Conservation (phyloP, 2,329 filamentous ascomycete genomes). For the Colletotrichum abscissum region DNA sequence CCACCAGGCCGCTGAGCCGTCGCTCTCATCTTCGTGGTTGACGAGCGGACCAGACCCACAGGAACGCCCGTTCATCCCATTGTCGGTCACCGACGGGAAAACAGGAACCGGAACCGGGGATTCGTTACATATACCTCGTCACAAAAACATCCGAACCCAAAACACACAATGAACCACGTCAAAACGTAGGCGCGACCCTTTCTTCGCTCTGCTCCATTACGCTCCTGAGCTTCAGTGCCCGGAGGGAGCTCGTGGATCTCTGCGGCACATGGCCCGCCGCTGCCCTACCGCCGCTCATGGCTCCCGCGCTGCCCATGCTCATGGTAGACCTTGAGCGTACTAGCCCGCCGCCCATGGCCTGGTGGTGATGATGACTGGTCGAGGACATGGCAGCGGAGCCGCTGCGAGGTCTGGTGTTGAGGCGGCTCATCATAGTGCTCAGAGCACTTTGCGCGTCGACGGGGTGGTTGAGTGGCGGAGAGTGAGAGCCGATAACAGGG, state of each 20-base stretch:
- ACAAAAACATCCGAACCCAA: not conserved
- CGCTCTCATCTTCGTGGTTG: not conserved
- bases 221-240: conserved; percentile 37
- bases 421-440: conserved; percentile 46
- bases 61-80: conserved; percentile 11
- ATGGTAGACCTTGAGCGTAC: conserved; percentile 2
- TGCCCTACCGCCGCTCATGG: not conserved
- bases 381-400: conserved; percentile 33
- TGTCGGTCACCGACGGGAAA: conserved; percentile 16
- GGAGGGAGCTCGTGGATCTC: conserved; percentile 35
- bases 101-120: not conserved
- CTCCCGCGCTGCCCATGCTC: conserved; percentile 15
- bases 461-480: conserved; percentile 41
- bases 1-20: not conserved
- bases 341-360: conserved; percentile 18
- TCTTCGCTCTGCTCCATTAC: conserved; percentile 34
- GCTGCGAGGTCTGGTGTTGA: conserved; percentile 45
- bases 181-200: conserved; percentile 29
- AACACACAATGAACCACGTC: not conserved
- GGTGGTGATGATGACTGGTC: conserved; percentile 1
- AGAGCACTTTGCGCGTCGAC: conserved; percentile 40
- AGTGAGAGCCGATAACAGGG: conserved; percentile 38
- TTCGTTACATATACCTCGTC: not conserved
- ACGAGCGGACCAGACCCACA: not conserved
- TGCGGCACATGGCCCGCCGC: conserved; percentile 13